phyloP scores from a whole-genome alignment of 2,329 filamentous ascomycete genomes.

The Fonsecaea nubica region DNA sequence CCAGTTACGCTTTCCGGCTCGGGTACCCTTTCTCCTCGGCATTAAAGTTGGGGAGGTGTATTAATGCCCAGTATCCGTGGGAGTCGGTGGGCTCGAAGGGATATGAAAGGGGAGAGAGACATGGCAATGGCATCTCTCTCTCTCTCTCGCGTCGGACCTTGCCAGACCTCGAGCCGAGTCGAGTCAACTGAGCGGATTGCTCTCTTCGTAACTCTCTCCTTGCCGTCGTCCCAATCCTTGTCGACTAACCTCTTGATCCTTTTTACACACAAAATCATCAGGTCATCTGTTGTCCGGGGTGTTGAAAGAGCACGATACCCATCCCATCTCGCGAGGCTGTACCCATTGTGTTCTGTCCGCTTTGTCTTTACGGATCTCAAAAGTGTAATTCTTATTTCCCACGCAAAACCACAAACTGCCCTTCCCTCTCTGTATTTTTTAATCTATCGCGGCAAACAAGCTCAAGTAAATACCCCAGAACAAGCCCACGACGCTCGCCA shows the following conservation, averaged over 20 bases:
- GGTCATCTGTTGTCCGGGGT: too few species aligned
- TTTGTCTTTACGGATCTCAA: conserved; percentile 60
- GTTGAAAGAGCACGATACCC: not conserved
- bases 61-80: too few species aligned
- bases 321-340: conserved; percentile 51
- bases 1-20: too few species aligned
- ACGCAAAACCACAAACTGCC: not conserved
- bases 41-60: too few species aligned
- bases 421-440: not conserved
- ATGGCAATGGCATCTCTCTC: too few species aligned
- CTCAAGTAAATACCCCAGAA: conserved; percentile 51
- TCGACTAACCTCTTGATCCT: not conserved
- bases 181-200: too few species aligned
- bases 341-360: conserved; percentile 57
- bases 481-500: conserved; percentile 47
- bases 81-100: too few species aligned
- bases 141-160: too few species aligned
- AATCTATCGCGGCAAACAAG: conserved; percentile 38
- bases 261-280: not conserved
- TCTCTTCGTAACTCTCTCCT: too few species aligned
- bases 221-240: not conserved
- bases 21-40: too few species aligned
- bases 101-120: too few species aligned
- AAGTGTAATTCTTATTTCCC: conserved; percentile 39
- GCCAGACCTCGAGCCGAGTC: too few species aligned